These are phyloP conservation scores for Suillus clintonianus DNA, from an alignment of 768 basidiomycete genomes.

Conservation along the genomic window DNA sequence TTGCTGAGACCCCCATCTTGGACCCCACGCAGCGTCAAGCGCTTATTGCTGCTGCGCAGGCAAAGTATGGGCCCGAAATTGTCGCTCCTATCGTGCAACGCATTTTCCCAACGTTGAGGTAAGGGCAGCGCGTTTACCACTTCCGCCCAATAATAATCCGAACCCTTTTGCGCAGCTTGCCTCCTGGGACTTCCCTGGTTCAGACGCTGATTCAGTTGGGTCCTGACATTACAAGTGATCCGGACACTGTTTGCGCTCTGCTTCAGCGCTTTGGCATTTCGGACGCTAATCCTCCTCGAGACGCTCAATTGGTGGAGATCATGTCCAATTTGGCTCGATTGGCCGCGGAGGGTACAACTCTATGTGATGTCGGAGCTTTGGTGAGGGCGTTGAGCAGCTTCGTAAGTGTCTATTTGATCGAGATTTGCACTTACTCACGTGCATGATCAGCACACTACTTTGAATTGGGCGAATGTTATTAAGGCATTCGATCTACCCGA, in stretches of 20 bases:
- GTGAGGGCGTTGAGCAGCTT: constrained; percentile 73
- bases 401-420: constrained; percentile 49
- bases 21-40: constrained; percentile 75
- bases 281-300: constrained; percentile 68
- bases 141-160: constrained; percentile 14
- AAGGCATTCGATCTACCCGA: constrained; percentile 85
- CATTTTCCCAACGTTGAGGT: constrained; percentile 78
- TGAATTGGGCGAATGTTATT: constrained; percentile 84
- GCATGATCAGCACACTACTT: constrained; percentile 51
- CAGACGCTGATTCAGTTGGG: constrained; percentile 79
- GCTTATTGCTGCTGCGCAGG: constrained; percentile 71
- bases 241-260: constrained; percentile 68
- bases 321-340: constrained; percentile 66
- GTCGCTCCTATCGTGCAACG: constrained; percentile 73
- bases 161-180: constrained; percentile 47
- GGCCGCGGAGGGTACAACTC: constrained; percentile 68
- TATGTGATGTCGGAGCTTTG: constrained; percentile 76
- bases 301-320: constrained; percentile 70
- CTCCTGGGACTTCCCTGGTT: constrained; percentile 67
- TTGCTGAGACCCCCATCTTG: constrained; percentile 68
- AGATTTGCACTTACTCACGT: constrained; percentile 11
- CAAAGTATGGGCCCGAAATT: constrained; percentile 80
- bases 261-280: constrained; percentile 77
- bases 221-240: constrained; percentile 74
- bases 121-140: constrained; percentile 17